These are phyloP conservation scores for Paramecium pentaurelia DNA, from an alignment of 73 alveolate species.

Conservation along the genomic window DNA sequence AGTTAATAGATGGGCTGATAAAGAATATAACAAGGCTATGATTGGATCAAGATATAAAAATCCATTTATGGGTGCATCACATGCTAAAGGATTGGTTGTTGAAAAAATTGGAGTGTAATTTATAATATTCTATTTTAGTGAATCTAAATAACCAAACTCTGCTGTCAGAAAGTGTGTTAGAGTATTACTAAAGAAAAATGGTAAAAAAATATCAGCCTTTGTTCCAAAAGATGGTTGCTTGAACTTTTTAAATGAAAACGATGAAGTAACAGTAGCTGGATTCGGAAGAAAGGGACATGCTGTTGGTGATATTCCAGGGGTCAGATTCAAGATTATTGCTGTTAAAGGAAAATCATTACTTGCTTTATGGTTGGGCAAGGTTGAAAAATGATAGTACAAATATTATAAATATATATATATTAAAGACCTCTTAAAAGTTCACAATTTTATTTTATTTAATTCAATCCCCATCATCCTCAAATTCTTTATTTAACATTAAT, in stretches of 20 bases:
- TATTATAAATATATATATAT: neutral
- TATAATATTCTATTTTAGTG: constrained; percentile 32
- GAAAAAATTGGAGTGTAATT: constrained; percentile 66
- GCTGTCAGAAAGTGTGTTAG: constrained; percentile 81
- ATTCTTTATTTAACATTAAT: constrained; percentile 77
- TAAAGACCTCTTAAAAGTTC: neutral
- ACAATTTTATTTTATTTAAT: constrained; percentile 24
- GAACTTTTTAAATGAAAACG: constrained; percentile 74
- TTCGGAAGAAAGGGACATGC: constrained; percentile 83
- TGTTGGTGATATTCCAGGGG: constrained; percentile 79
- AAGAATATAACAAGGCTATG: constrained; percentile 72
- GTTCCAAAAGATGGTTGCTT: constrained; percentile 78
- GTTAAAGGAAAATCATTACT: constrained; percentile 73
- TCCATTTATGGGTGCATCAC: constrained; percentile 81
- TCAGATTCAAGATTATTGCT: constrained; percentile 75
- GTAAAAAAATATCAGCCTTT: constrained; percentile 70
- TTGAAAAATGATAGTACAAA: constrained; percentile 64
- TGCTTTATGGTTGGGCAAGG: constrained; percentile 73
- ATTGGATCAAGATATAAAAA: constrained; percentile 75
- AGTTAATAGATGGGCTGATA: constrained; percentile 76
- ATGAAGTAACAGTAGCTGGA: constrained; percentile 76
- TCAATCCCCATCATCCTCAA: constrained; percentile 53
- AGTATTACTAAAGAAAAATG: constrained; percentile 71
- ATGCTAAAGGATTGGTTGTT: constrained; percentile 76
- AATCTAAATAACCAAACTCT: constrained; percentile 77